Evolutionary conservation across 768 basidiomycete species (phyloP).

Genomic region (Naganishia kalamii): DNA sequence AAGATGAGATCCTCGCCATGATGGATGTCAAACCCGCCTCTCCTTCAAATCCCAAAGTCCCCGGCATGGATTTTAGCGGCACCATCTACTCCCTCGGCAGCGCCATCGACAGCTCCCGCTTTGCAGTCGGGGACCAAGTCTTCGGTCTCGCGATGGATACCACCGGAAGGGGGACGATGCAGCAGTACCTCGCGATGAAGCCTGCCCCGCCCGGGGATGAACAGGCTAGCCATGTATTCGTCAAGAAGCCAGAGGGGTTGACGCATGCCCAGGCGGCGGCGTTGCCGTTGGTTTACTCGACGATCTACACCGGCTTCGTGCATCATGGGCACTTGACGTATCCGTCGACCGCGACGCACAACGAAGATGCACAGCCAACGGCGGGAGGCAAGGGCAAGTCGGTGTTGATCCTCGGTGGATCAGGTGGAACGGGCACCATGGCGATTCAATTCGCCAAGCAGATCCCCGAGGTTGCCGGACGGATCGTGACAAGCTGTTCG

Average conservation of each 20-base stretch:
- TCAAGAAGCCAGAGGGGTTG: constrained; percentile 53
- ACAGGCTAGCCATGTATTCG: constrained; percentile 32
- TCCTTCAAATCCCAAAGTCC: constrained; percentile 52
- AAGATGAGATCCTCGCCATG: constrained; percentile 49
- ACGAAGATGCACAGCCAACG: background rate
- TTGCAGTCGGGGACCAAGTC: constrained; percentile 59
- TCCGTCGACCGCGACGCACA: background rate
- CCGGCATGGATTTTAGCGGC: constrained; percentile 63
- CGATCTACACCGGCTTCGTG: constrained; percentile 58
- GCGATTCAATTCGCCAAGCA: constrained; percentile 70
- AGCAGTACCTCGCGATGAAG: constrained; percentile 26
- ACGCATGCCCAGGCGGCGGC: constrained; percentile 59
- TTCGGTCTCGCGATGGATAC: constrained; percentile 53
- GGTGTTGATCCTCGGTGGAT: constrained; percentile 66
- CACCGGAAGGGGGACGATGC: constrained; percentile 28
- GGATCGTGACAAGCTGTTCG: constrained; percentile 59
- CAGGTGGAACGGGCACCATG: constrained; percentile 61
- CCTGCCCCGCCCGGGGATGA: constrained; percentile 1
- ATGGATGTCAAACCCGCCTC: constrained; percentile 33
- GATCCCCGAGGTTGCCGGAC: constrained; percentile 28
- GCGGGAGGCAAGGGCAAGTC: constrained; percentile 49
- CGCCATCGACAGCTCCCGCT: constrained; percentile 53
- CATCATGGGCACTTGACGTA: constrained; percentile 33
- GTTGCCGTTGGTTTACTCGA: constrained; percentile 56
- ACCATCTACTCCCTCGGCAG: constrained; percentile 50